Evolutionary conservation across 768 basidiomycete genomes (phyloP), one percentile per base, ranked within the genome.

Genomic region (Leucocoprinus leucothites): DNA sequence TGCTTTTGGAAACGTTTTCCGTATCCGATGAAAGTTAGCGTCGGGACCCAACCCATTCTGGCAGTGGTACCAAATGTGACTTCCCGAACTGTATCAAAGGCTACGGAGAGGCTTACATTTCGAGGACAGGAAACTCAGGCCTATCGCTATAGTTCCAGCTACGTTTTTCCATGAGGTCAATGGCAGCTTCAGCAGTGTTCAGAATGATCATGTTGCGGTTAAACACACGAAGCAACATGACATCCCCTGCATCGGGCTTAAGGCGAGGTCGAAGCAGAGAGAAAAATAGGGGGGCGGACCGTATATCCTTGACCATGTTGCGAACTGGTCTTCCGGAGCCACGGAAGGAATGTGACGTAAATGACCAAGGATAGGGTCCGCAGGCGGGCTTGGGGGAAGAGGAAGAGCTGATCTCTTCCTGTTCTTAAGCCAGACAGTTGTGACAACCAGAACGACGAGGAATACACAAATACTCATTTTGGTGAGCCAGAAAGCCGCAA

Each of bases 151-250:
- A 63, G 16, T 58, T 64, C 19, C 46, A 26, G 9, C 61, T 57
- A 11, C 56, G 51, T 45, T 57, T 65, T 4, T 61, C 64, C 13
- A 63, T 43, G n/a, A 65, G 64, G 16, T 65, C 64, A 16, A 43
- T 25, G 0, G 61, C 61, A 3, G 56, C 55, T 24, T 58, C 52
- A 4, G 51, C 48, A 3, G 58, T 56, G 41, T 60, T 57, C 3
- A 63, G 49, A 3, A 63, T 43, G 11, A 63, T 38, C 3, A 63
- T 47, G 18, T 53, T 22, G 7, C 46, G 46, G 19, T 42, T 48
- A 13, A 55, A 35, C 2, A 55, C 34, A 1, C 53, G 47, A 2
- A 55, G 53, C 3, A 41, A 16, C 3, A 48, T 48, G 8, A 55
- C 53, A 34, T 48, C 53, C 13, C 53, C 53, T 55, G 35, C 19